phyloP scores from a whole-genome alignment of 495 filamentous ascomycete species.

The Aspergillus ostianus region DNA sequence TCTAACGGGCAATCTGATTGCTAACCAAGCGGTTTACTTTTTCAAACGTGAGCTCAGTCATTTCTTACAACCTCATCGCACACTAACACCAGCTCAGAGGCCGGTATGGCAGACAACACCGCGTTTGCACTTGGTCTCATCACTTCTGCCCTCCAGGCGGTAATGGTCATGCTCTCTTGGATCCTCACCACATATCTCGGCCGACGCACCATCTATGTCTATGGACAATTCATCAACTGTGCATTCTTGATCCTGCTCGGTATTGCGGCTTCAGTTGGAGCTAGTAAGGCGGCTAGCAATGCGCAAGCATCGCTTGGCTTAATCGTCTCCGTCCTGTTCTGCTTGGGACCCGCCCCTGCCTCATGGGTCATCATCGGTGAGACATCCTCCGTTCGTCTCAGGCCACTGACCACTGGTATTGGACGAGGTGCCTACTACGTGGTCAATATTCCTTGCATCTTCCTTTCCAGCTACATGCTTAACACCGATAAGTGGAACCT shows the following conservation, averaged over 20 bases:
- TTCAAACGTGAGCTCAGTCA: constrained; percentile 43
- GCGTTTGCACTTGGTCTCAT: constrained; percentile 38
- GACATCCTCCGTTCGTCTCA: constrained; percentile 67
- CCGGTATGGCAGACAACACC: constrained; percentile 55
- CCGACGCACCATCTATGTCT: constrained; percentile 66
- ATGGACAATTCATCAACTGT: constrained; percentile 59
- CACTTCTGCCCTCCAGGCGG: constrained; percentile 35
- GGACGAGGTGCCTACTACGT: constrained; percentile 70
- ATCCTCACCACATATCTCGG: constrained; percentile 66
- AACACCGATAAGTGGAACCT: constrained; percentile 71
- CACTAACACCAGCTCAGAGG: constrained; percentile 38
- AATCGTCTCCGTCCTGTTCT: constrained; percentile 50
- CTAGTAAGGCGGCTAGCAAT: constrained; percentile 34
- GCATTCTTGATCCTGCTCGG: constrained; percentile 61
- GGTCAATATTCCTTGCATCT: constrained; percentile 64
- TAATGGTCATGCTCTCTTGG: constrained; percentile 49
- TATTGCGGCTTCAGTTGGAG: constrained; percentile 62
- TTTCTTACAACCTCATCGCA: constrained; percentile 15
- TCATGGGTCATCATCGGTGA: constrained; percentile 75
- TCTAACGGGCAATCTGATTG: constrained; percentile 62
- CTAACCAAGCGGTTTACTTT: constrained; percentile 77
- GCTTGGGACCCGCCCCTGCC: constrained; percentile 70
- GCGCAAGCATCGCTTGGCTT: constrained; percentile 60
- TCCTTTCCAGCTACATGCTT: constrained; percentile 52
- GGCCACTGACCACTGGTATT: constrained; percentile 71